Conservation (phyloP, 805 yeast species). For the Jamesozyma piceae region DNA sequence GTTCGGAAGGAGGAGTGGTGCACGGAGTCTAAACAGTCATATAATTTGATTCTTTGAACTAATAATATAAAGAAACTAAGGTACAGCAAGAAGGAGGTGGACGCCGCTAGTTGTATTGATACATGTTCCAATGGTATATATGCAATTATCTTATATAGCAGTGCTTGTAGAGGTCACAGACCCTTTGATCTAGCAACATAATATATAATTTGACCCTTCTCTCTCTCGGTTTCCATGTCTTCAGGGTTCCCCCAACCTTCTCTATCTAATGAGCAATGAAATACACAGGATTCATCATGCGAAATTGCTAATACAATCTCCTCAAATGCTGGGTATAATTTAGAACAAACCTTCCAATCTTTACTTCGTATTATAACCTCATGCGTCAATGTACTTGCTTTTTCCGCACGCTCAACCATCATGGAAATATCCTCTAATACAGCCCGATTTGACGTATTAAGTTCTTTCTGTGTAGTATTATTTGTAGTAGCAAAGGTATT, state of each 20-base stretch:
- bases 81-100: too few species aligned
- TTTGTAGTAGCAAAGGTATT: neutral
- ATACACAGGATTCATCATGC: slow-evolving; percentile 48
- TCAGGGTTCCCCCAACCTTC: slow-evolving; percentile 11
- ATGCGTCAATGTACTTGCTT: slow-evolving; percentile 15
- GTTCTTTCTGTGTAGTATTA: neutral
- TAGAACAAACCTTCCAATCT: slow-evolving; percentile 63
- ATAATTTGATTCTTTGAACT: too few species aligned
- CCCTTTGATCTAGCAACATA: slow-evolving; percentile 36
- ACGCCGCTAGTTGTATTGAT: too few species aligned
- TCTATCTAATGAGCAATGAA: slow-evolving; percentile 60
- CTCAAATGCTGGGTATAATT: slow-evolving; percentile 51
- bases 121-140: too few species aligned
- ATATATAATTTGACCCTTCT: slow-evolving; percentile 56
- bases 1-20: too few species aligned
- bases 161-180: too few species aligned
- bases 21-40: too few species aligned
- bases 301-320: slow-evolving; percentile 51
- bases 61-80: too few species aligned
- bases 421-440: slow-evolving; percentile 13
- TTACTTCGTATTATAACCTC: slow-evolving; percentile 45
- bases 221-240: slow-evolving; percentile 27
- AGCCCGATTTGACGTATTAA: neutral
- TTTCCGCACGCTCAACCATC: slow-evolving; percentile 20
- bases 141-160: too few species aligned